Evolutionary conservation across 2,329 filamentous ascomycete species (phyloP).

Genomic region (Aspergillus sp.): DNA sequence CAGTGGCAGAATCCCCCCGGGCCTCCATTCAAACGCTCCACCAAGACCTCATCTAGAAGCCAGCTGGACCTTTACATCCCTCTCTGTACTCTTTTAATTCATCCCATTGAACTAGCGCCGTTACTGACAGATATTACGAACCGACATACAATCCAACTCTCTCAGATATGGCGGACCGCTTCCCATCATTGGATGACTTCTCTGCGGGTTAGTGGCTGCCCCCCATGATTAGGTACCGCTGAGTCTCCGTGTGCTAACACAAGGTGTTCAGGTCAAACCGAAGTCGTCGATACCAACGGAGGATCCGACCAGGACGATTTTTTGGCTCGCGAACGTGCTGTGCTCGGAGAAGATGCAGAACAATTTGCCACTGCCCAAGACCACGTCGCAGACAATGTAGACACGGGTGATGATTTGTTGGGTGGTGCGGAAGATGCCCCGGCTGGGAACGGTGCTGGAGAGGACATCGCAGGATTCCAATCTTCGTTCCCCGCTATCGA

Average conservation of each 20-base stretch:
- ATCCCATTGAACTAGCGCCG: constrained; percentile 3
- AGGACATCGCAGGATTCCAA: constrained; percentile 65
- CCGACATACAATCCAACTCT: constrained; percentile 1
- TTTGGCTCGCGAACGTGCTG: constrained; percentile 82
- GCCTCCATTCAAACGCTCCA: background rate
- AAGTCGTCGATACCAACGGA: constrained; percentile 25
- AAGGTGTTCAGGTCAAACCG: constrained; percentile 27
- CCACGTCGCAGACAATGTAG: constrained; percentile 52
- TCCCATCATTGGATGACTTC: constrained; percentile 75
- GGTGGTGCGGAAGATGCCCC: constrained; percentile 49
- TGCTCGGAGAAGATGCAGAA: constrained; percentile 86
- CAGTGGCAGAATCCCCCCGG: constrained; percentile 8
- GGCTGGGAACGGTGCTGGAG: constrained; percentile 19
- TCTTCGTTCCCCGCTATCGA: constrained; percentile 85
- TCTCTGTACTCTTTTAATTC: constrained; percentile 2
- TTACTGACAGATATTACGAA: background rate
- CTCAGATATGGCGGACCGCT: constrained; percentile 67
- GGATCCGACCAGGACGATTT: constrained; percentile 71
- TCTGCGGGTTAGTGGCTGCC: constrained; percentile 49
- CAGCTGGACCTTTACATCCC: constrained; percentile 4
- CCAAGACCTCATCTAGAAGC: constrained; percentile 1
- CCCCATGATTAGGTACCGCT: background rate
- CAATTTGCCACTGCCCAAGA: constrained; percentile 80
- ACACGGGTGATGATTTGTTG: constrained; percentile 66
- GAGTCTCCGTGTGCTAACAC: constrained; percentile 18